A percentile compares a stretch with the other conserved stretches of the same genome.
Conservation (phyloP, 495 filamentous ascomycete species). For the Elaphomyces granulatus region DNA sequence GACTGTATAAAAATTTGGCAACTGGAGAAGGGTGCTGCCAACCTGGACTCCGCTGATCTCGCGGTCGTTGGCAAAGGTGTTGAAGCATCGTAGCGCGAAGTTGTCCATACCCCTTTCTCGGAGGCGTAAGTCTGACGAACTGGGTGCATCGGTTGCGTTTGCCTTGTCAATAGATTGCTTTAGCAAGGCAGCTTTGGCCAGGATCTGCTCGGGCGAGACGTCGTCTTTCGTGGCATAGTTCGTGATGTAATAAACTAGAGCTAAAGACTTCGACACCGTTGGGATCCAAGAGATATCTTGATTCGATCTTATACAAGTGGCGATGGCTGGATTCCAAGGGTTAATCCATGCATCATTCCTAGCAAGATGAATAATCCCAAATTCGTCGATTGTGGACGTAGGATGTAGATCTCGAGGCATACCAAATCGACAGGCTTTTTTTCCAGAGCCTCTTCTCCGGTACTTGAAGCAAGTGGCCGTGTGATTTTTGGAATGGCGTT, state of each 20-base stretch:
- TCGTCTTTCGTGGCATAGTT: conserved; percentile 12
- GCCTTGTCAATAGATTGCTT: conserved; percentile 5
- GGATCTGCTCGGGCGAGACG: conserved; percentile 4
- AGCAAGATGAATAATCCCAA: conserved; percentile 6
- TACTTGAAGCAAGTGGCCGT: conserved; percentile 10
- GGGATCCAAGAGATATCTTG: conserved; percentile 10
- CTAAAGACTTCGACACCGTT: conserved; percentile 7
- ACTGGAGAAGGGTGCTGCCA: conserved; percentile 4
- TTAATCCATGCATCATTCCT: conserved; percentile 8
- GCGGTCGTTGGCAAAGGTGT: background rate
- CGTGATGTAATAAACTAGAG: conserved; percentile 11
- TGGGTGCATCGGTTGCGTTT: background rate
- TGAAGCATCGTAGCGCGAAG: conserved; percentile 2
- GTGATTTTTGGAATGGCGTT: conserved; percentile 6
- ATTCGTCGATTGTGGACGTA: conserved; percentile 3
- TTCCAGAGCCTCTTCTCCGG: background rate
- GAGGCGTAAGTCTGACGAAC: background rate
- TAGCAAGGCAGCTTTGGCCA: conserved; percentile 4
- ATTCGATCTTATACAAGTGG: conserved; percentile 7
- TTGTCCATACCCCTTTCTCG: background rate
- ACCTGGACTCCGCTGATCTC: conserved; percentile 5
- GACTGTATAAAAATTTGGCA: conserved; percentile 5
- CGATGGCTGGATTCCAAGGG: conserved; percentile 8
- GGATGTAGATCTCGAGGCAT: conserved; percentile 5
- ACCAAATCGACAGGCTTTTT: conserved; percentile 8